phyloP scores from a whole-genome alignment of 768 basidiomycete species.

The Leccinellum albellum region DNA sequence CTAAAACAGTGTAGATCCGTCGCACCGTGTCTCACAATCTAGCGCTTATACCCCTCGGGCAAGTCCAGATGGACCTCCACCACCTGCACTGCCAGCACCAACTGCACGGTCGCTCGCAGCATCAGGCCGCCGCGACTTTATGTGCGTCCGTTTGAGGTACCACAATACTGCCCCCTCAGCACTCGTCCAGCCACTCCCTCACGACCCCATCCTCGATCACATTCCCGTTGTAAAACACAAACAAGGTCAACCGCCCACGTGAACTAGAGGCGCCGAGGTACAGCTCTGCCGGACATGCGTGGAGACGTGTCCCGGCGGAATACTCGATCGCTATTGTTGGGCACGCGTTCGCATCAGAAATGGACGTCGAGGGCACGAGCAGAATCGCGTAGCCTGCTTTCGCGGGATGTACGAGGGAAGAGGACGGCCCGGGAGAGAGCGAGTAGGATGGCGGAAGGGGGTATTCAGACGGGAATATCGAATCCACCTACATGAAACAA shows the following conservation, averaged over 20 bases:
- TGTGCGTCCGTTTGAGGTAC: constrained; percentile 25
- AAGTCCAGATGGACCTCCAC: too few relatives aligned
- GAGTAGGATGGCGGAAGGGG: constrained; percentile 26
- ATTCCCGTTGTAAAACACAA: constrained; percentile 41
- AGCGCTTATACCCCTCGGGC: too few relatives aligned
- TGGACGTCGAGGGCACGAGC: background rate
- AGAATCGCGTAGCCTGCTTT: constrained; percentile 7
- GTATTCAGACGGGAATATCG: constrained; percentile 34
- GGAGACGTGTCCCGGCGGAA: constrained; percentile 27
- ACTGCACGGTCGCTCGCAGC: too few relatives aligned
- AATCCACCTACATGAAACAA: constrained; percentile 29
- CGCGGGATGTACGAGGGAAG: constrained; percentile 5
- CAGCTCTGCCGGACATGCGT: constrained; percentile 41
- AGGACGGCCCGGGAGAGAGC: constrained; percentile 25
- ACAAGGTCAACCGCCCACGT: constrained; percentile 31
- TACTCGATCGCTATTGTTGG: constrained; percentile 14
- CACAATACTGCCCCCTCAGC: constrained; percentile 32
- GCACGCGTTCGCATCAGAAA: background rate
- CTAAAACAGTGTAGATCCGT: too few relatives aligned
- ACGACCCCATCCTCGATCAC: constrained; percentile 41
- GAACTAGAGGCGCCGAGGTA: constrained; percentile 41
- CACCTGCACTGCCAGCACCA: too few relatives aligned
- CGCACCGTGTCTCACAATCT: too few relatives aligned
- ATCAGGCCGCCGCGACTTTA: background rate
- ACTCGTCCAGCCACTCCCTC: constrained; percentile 47